These are phyloP conservation scores for Crotalaria pallida DNA, from an alignment of 306 rosid genomes.

Conservation along the genomic window DNA sequence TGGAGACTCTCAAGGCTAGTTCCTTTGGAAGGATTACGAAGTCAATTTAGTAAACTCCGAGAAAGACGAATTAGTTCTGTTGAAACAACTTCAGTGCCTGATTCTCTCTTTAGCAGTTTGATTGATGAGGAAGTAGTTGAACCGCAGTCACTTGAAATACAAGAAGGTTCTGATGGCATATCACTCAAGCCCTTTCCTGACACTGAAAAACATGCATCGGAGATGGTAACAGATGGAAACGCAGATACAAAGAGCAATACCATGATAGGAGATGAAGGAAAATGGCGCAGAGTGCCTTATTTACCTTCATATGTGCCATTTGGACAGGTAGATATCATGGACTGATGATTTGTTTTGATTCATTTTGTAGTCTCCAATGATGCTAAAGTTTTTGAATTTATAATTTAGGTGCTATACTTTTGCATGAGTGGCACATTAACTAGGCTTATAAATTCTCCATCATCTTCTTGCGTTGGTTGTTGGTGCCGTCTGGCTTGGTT, in stretches of 20 bases:
- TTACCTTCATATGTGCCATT: conserved; percentile 97
- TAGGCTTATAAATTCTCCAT: background rate
- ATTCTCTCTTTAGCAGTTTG: conserved; percentile 46
- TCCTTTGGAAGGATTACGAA: conserved; percentile 74
- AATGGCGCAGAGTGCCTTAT: conserved; percentile 80
- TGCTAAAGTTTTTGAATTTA: background rate
- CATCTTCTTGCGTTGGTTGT: background rate
- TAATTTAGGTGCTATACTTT: background rate
- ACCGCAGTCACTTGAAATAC: conserved; percentile 90
- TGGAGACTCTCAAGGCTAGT: conserved; percentile 96
- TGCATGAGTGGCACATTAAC: background rate
- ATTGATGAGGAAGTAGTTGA: conserved; percentile 65
- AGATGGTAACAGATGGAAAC: conserved; percentile 47
- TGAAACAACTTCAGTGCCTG: conserved; percentile 41
- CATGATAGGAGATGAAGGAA: conserved; percentile 41
- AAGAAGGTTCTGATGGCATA: conserved; percentile 87
- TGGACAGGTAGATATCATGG: conserved; percentile 59
- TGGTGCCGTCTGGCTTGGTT: background rate
- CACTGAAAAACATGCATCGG: conserved; percentile 33
- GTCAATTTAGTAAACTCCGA: conserved; percentile 50
- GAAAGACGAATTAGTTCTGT: conserved; percentile 41
- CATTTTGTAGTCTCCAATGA: background rate
- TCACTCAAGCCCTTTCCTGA: conserved; percentile 86
- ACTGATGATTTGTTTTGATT: background rate
- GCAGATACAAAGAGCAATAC: conserved; percentile 33